Conservation (phyloP, 495 filamentous ascomycete genomes). For the Podospora tetraspora region DNA sequence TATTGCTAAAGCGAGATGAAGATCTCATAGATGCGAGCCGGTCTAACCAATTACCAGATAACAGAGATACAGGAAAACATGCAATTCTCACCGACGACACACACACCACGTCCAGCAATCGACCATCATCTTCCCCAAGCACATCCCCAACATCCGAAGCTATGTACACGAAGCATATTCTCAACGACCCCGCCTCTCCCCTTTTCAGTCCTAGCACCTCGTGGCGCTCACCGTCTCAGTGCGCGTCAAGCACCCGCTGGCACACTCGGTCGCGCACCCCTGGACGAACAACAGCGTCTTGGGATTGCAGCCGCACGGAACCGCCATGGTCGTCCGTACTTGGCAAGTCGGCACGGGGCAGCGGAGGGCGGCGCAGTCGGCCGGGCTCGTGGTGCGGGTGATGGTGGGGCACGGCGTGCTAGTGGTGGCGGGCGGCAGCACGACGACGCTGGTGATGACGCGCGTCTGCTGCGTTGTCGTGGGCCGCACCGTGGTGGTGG, state of each 20-base stretch:
- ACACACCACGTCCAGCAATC: neutral
- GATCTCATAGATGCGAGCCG: neutral
- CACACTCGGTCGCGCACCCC: slow-evolving; percentile 37
- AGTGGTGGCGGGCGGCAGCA: slow-evolving; percentile 18
- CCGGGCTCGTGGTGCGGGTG: slow-evolving; percentile 36
- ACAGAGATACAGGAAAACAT: neutral
- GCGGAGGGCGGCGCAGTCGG: slow-evolving; percentile 33
- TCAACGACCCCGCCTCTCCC: neutral
- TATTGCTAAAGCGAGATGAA: neutral
- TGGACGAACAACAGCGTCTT: slow-evolving; percentile 38
- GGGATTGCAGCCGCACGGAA: slow-evolving; percentile 37
- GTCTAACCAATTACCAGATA: neutral
- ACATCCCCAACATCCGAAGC: neutral
- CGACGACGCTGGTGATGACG: slow-evolving; percentile 26
- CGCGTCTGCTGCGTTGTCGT: slow-evolving; percentile 12
- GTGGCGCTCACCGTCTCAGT: slow-evolving; percentile 26
- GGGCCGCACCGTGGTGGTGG: slow-evolving; percentile 11
- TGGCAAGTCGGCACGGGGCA: slow-evolving; percentile 41
- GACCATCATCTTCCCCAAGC: neutral
- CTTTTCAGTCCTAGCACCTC: neutral
- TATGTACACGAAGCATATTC: neutral
- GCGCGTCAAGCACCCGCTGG: slow-evolving; percentile 33
- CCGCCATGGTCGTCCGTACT: slow-evolving; percentile 23
- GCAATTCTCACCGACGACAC: neutral
- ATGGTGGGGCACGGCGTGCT: slow-evolving; percentile 35